Percentiles rank a stretch among this genome's conserved stretches.
Conservation (phyloP, 139 green algal genomes). For the Auxenochlorella pyrenoidosa region DNA sequence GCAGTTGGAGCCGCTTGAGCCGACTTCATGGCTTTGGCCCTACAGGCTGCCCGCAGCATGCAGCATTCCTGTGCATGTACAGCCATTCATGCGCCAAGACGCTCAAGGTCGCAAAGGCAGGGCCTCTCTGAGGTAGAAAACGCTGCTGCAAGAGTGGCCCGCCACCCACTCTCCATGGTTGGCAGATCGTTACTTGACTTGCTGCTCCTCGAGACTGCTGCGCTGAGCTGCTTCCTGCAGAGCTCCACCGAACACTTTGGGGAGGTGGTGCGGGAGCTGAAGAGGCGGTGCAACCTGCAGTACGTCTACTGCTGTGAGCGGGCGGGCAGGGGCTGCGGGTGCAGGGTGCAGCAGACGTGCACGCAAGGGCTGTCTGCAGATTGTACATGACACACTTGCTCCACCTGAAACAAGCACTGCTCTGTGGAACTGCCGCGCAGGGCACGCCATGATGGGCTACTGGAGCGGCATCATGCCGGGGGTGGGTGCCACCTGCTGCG, state of each 20-base stretch:
- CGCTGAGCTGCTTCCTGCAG: constrained; percentile 17
- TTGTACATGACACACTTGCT: background rate
- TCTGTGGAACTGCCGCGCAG: background rate
- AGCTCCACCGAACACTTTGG: constrained; percentile 55
- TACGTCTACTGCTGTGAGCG: constrained; percentile 83
- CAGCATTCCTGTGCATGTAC: too few relatives aligned
- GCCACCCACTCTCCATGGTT: too few relatives aligned
- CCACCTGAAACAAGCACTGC: too few relatives aligned
- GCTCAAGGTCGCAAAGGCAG: too few relatives aligned
- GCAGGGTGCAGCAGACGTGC: background rate
- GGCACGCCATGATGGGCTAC: constrained; percentile 86
- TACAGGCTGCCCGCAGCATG: too few relatives aligned
- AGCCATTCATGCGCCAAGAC: too few relatives aligned
- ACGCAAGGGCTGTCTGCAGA: background rate
- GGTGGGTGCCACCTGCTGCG: background rate
- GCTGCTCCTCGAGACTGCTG: background rate
- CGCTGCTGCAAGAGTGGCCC: too few relatives aligned
- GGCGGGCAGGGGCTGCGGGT: background rate
- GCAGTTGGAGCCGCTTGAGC: too few relatives aligned
- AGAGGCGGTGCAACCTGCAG: constrained; percentile 55
- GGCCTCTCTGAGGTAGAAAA: too few relatives aligned
- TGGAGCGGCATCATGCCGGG: constrained; percentile 36
- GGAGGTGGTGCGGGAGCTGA: constrained; percentile 69
- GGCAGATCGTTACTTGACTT: too few relatives aligned
- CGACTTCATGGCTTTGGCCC: too few relatives aligned